phyloP scores from a whole-genome alignment of 257 asterid species.

The Salvia splendens region DNA sequence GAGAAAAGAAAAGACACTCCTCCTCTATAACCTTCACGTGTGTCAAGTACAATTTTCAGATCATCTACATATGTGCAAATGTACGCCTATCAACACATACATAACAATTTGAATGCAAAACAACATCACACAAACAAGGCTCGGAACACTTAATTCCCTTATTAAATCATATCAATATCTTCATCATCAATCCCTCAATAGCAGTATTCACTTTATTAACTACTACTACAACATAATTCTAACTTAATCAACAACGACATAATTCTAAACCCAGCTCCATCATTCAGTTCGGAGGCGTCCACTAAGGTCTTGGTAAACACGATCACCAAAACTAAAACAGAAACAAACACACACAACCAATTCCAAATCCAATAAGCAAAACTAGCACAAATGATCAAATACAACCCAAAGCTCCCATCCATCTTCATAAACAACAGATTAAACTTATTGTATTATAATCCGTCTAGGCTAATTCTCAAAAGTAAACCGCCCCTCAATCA shows the following conservation, averaged over 20 bases:
- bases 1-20: neutral
- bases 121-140: neutral
- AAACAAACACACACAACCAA: no score
- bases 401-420: no score
- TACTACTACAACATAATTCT: no score
- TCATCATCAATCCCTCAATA: slow-evolving; percentile 5
- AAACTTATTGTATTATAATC: no score
- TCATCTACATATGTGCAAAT: neutral
- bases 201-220: slow-evolving; percentile 15
- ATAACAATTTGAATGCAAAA: neutral
- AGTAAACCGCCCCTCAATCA: neutral
- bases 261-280: neutral
- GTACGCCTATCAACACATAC: neutral
- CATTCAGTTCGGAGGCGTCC: neutral
- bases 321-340: no score
- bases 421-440: no score
- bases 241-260: neutral
- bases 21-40: neutral
- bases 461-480: no score
- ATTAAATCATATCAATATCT: neutral
- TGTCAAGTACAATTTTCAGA: neutral
- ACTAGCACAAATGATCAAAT: no score
- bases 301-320: neutral
- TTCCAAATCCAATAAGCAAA: no score
- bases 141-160: neutral